Evolutionary conservation across 768 basidiomycete genomes (phyloP).

Genomic region (Suillus decipiens): DNA sequence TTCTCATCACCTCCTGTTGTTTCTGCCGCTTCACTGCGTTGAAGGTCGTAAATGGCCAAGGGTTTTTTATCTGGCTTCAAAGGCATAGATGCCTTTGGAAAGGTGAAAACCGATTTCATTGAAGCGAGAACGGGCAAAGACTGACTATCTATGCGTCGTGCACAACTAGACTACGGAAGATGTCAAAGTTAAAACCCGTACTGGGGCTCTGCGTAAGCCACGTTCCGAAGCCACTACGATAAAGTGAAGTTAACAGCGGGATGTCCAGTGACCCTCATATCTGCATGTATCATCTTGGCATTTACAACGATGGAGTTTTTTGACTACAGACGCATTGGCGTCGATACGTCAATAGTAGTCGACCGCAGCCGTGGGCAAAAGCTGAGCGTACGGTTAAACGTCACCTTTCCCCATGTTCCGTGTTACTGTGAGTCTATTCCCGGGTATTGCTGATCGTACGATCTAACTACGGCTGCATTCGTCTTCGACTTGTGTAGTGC

Average conservation of each 20-base stretch:
- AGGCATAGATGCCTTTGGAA: slow-evolving; percentile 98
- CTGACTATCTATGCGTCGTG: slow-evolving; percentile 14
- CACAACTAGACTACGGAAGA: slow-evolving; percentile 88
- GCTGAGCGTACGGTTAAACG: slow-evolving; percentile 85
- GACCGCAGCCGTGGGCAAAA: slow-evolving; percentile 96
- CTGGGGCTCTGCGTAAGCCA: slow-evolving; percentile 81
- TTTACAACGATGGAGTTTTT: slow-evolving; percentile 94
- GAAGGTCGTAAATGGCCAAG: slow-evolving; percentile 62
- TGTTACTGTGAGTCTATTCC: slow-evolving; percentile 79
- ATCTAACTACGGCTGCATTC: slow-evolving; percentile 3
- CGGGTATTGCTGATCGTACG: neutral
- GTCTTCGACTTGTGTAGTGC: slow-evolving; percentile 51
- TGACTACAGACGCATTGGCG: slow-evolving; percentile 85
- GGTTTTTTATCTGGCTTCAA: slow-evolving; percentile 76
- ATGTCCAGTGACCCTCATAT: slow-evolving; percentile 81
- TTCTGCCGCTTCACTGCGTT: slow-evolving; percentile 14
- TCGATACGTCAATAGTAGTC: slow-evolving; percentile 92
- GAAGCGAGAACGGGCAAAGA: neutral
- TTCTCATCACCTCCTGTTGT: slow-evolving; percentile 16
- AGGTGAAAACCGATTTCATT: slow-evolving; percentile 54
- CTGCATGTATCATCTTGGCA: slow-evolving; percentile 88
- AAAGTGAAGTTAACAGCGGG: slow-evolving; percentile 14
- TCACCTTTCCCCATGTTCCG: slow-evolving; percentile 95
- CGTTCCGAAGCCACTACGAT: neutral
- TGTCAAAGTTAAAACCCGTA: slow-evolving; percentile 98